A percentile compares a stretch with the other conserved stretches of the same genome.
Evolutionary conservation across 2,329 filamentous ascomycete genomes (phyloP).

Genomic region (Pseudocercospora pini-densiflorae): DNA sequence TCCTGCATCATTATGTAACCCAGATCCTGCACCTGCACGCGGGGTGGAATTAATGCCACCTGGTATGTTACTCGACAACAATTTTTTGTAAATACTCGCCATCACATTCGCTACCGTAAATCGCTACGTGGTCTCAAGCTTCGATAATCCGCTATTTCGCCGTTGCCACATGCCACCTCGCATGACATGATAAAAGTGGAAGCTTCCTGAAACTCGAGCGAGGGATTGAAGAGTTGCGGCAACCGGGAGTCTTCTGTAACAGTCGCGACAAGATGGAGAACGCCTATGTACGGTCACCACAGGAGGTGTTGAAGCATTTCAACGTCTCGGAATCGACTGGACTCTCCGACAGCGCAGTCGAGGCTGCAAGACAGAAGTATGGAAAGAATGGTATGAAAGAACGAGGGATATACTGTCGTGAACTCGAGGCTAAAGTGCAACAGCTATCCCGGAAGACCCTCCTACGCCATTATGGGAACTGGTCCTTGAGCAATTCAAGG

Average conservation of each 20-base stretch:
- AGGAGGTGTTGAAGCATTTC: constrained; percentile 44
- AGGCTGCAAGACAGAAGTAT: constrained; percentile 39
- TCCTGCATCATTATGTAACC: neutral
- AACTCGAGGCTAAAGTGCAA: constrained; percentile 21
- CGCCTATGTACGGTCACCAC: constrained; percentile 40
- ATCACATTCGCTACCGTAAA: neutral
- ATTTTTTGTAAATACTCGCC: neutral
- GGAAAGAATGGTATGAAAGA: constrained; percentile 42
- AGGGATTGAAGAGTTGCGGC: constrained; percentile 7
- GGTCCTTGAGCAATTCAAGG: constrained; percentile 98
- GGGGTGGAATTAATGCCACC: neutral
- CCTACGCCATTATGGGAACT: constrained; percentile 96
- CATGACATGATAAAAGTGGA: constrained; percentile 8
- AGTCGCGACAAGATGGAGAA: constrained; percentile 40
- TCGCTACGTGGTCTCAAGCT: neutral
- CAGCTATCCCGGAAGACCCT: constrained; percentile 83
- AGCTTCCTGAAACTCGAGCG: constrained; percentile 6
- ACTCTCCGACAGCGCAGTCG: constrained; percentile 38
- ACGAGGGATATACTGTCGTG: neutral
- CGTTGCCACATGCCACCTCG: neutral
- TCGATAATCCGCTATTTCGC: neutral
- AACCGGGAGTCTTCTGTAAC: neutral
- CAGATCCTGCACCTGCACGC: neutral
- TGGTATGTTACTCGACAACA: neutral
- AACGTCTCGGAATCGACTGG: constrained; percentile 40